Base-by-base conservation (phyloP, 306 rosid species). In the Trichosanthes cucumerina region DNA sequence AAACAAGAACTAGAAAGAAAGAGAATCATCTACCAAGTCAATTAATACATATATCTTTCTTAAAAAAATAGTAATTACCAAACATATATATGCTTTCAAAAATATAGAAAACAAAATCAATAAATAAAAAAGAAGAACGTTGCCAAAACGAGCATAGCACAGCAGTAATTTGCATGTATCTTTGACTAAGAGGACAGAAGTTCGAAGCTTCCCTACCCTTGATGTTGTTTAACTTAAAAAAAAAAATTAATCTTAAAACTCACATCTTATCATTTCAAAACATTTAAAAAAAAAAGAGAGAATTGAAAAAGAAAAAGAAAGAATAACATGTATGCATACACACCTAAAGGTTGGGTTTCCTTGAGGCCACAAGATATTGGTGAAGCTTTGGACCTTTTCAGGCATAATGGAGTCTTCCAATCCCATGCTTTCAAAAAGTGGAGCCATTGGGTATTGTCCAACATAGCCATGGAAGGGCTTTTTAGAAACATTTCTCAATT, bases 341-440 rank as follows among this genome's bases (percentile, higher is more conserved):
- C 58, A 79, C 98, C 91, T 79, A 80, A 90, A 89, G 18, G 58
- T 82, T 26, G 86, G 87, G 81, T 89, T 87, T 75, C 90, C 89
- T 33, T 89, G n/a, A 18, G 92, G 91, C 94, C 97, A 89, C 9
- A 86, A 50, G 75, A 70, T 64, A 24, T 77, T 72, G 36, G 87
- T 50, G 41, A 79, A 54, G 84, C 19, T 79, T 31, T 91, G 86
- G 31, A 91, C 90, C 49, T 88, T 70, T 6, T 85, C 78, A 50
- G 3, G 52, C 52, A 78, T 7, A 80, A 66, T 39, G 26, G 93
- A 86, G 60, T 88, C 93, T 0, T 87, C 93, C 39, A 91, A 60
- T 34, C 91, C 94, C 85, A 93, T 73, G 80, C 93, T 89, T 79
- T 91, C 96, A 69, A 9, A 88, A 1, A 93, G 88, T 11, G 94